Evolutionary conservation across 2,329 filamentous ascomycete species (phyloP).

Genomic region (Metarhizium anisopliae): DNA sequence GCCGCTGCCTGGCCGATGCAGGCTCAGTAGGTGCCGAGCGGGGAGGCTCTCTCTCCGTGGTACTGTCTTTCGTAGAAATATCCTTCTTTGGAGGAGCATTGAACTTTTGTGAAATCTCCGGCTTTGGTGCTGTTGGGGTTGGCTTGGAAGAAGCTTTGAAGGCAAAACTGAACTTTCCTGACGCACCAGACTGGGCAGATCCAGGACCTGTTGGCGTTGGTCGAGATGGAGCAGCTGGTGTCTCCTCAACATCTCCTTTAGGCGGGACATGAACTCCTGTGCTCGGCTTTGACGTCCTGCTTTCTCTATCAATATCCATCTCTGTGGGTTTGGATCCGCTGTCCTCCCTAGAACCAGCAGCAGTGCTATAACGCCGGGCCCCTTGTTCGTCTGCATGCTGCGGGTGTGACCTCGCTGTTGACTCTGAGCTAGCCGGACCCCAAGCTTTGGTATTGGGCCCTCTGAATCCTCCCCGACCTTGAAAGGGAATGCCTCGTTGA

Average conservation of each 20-base stretch:
- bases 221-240: neutral
- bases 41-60: constrained; percentile 37
- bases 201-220: constrained; percentile 33
- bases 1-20: constrained; percentile 35
- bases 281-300: neutral
- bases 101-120: constrained; percentile 58
- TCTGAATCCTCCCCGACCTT: constrained; percentile 45
- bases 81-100: constrained; percentile 48
- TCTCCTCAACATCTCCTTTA: constrained; percentile 2
- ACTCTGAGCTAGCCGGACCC: constrained; percentile 37
- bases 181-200: constrained; percentile 32
- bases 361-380: constrained; percentile 12
- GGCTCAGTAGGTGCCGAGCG: constrained; percentile 44
- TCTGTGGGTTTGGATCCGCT: neutral
- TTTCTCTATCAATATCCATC: neutral
- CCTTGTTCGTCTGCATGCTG: constrained; percentile 8
- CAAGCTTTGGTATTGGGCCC: constrained; percentile 63
- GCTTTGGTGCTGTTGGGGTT: constrained; percentile 47
- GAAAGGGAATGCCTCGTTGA: constrained; percentile 47
- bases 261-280: neutral
- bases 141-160: constrained; percentile 68
- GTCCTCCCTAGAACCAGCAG: neutral
- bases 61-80: constrained; percentile 13
- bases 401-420: constrained; percentile 11
- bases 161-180: constrained; percentile 82